Percentiles rank a stretch among this genome's conserved stretches.
Conservation (phyloP, 2,329 filamentous ascomycete genomes). For the Neoscytalidium dimidiatum region DNA sequence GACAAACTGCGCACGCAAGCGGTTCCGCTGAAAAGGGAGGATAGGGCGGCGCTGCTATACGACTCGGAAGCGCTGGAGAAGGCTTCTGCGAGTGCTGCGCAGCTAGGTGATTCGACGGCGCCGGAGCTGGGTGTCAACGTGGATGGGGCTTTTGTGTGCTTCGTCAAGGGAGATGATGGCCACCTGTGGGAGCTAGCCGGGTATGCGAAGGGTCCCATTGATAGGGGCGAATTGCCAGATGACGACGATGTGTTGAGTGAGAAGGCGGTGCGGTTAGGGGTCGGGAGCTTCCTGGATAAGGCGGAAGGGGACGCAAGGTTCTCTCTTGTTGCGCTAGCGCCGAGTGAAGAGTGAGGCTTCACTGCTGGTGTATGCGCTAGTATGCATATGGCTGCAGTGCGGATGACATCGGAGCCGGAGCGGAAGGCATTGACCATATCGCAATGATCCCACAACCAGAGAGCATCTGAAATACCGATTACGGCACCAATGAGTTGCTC, state of each 20-base stretch:
- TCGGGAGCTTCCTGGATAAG: conserved; percentile 40
- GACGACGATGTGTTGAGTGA: conserved; percentile 49
- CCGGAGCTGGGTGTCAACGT: conserved; percentile 33
- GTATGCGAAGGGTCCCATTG: conserved; percentile 45
- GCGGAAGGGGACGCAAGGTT: conserved; percentile 43
- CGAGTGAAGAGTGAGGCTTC: conserved; percentile 8
- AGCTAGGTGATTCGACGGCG: conserved; percentile 42
- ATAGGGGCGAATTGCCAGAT: conserved; percentile 41
- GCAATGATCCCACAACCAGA: too few relatives aligned
- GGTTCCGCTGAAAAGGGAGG: conserved; percentile 44
- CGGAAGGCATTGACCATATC: too few relatives aligned
- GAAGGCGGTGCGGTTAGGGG: conserved; percentile 43
- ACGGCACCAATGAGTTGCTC: too few relatives aligned
- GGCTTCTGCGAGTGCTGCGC: conserved; percentile 46
- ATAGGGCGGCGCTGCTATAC: conserved; percentile 56
- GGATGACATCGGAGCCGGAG: background rate
- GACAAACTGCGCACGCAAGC: conserved; percentile 48
- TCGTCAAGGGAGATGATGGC: conserved; percentile 49
- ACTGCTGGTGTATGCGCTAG: too few relatives aligned
- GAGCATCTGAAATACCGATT: too few relatives aligned
- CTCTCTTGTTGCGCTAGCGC: conserved; percentile 46
- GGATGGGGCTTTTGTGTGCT: conserved; percentile 49
- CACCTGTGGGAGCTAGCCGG: conserved; percentile 50
- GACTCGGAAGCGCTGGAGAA: conserved; percentile 47
- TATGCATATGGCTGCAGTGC: too few relatives aligned